Conservation (phyloP, 768 basidiomycete genomes). For the Neoboletus magnificus region DNA sequence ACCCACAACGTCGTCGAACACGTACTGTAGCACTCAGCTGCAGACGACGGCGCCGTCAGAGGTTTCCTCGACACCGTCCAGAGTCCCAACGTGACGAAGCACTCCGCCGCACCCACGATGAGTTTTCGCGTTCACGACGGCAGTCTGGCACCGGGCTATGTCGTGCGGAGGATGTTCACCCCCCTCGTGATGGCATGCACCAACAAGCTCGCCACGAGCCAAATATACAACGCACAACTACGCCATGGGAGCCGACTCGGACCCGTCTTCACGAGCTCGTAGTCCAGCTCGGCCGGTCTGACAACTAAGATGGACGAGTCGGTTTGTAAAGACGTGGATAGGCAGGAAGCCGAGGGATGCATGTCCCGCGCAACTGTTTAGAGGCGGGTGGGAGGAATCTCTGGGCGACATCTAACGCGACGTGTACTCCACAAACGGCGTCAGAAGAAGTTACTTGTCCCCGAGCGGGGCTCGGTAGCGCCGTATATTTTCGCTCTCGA, state of each 20-base stretch:
- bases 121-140: slow-evolving; percentile 25
- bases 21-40: slow-evolving; percentile 49
- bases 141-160: slow-evolving; percentile 32
- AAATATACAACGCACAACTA: slow-evolving; percentile 61
- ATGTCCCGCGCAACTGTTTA: slow-evolving; percentile 55
- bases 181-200: slow-evolving; percentile 71
- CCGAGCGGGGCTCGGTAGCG: slow-evolving; percentile 68
- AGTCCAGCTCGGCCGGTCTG: slow-evolving; percentile 76
- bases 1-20: slow-evolving; percentile 44
- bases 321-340: slow-evolving; percentile 68
- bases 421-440: slow-evolving; percentile 66
- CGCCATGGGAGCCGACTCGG: slow-evolving; percentile 59
- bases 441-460: slow-evolving; percentile 65
- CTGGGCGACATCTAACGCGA: slow-evolving; percentile 54
- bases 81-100: slow-evolving; percentile 58
- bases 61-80: slow-evolving; percentile 55
- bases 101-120: slow-evolving; percentile 34
- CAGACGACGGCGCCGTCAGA: slow-evolving; percentile 50
- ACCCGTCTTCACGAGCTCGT: slow-evolving; percentile 76
- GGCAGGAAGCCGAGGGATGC: slow-evolving; percentile 57
- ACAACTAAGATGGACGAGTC: slow-evolving; percentile 44
- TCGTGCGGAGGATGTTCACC: slow-evolving; percentile 47
- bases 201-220: slow-evolving; percentile 52
- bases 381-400: slow-evolving; percentile 47
- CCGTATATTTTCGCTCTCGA: no score